Percentiles rank a stretch among this genome's conserved stretches.
Evolutionary conservation across 768 basidiomycete genomes (phyloP).

Genomic region (Holtermanniella nyarrowii): DNA sequence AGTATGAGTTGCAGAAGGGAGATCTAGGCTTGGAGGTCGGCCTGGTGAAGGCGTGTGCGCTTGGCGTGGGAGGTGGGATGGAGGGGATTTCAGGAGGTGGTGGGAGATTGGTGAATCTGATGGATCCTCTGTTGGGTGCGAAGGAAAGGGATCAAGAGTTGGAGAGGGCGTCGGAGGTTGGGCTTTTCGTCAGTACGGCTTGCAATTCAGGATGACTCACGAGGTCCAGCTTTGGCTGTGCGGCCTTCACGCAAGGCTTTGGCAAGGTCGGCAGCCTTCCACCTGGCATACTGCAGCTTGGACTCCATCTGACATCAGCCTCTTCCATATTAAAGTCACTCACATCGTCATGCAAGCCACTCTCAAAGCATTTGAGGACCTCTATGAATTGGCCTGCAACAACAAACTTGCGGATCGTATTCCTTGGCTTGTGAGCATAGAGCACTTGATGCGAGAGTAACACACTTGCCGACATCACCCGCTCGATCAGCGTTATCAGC

Average conservation of each 20-base stretch:
- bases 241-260: conserved; percentile 92
- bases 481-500: conserved; percentile 87
- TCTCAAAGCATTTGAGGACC: conserved; percentile 51
- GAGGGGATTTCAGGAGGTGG: not conserved
- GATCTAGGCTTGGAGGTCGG: not conserved
- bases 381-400: conserved; percentile 93
- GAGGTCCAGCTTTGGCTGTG: conserved; percentile 65
- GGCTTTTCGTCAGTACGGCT: not conserved
- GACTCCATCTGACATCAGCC: conserved; percentile 54
- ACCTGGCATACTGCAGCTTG: conserved; percentile 87
- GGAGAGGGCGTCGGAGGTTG: not conserved
- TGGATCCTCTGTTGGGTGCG: not conserved
- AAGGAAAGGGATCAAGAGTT: not conserved
- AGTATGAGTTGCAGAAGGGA: not conserved
- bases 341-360: conserved; percentile 40
- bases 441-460: not conserved
- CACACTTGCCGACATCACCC: conserved; percentile 64
- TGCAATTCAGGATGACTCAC: conserved; percentile 44
- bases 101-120: not conserved
- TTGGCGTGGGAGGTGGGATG: not conserved
- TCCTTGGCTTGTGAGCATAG: conserved; percentile 43
- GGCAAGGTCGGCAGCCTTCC: conserved; percentile 93
- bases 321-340: conserved; percentile 1
- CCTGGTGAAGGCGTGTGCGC: not conserved
- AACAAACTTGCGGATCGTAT: conserved; percentile 87